Conservation (phyloP, 2,329 filamentous ascomycete species). For the Immersiporthe knoxdaviesiana region DNA sequence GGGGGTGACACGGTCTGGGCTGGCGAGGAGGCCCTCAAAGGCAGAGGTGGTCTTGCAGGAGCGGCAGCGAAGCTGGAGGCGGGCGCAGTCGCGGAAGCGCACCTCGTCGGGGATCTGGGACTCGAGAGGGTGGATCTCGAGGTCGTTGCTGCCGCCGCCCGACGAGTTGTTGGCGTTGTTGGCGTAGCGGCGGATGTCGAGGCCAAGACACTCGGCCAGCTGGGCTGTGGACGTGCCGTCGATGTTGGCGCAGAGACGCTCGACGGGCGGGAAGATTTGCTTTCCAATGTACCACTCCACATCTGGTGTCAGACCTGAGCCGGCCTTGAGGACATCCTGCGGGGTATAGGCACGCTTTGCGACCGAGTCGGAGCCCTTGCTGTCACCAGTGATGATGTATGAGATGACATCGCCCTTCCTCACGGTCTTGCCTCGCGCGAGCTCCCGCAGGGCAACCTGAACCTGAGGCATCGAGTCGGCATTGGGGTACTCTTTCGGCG, state of each 20-base stretch:
- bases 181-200: conserved; percentile 83
- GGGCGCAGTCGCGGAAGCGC: conserved; percentile 80
- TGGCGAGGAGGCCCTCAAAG: conserved; percentile 75
- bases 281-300: conserved; percentile 99
- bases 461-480: conserved; percentile 95
- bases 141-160: conserved; percentile 55
- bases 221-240: conserved; percentile 87
- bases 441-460: conserved; percentile 88
- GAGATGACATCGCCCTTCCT: conserved; percentile 95
- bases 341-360: conserved; percentile 89
- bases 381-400: conserved; percentile 86
- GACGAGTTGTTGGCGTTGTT: conserved; percentile 52
- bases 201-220: conserved; percentile 88
- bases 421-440: conserved; percentile 83
- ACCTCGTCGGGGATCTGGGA: conserved; percentile 91
- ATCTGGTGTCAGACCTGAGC: conserved; percentile 78
- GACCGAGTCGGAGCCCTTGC: conserved; percentile 66
- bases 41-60: conserved; percentile 71
- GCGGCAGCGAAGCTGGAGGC: conserved; percentile 79
- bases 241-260: conserved; percentile 96
- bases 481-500: conserved; percentile 91
- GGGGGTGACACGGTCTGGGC: conserved; percentile 65
- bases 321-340: conserved; percentile 79
- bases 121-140: conserved; percentile 87
- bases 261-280: conserved; percentile 96